Evolutionary conservation across 495 filamentous ascomycete genomes (phyloP).

Genomic region (Neurospora hispaniola): DNA sequence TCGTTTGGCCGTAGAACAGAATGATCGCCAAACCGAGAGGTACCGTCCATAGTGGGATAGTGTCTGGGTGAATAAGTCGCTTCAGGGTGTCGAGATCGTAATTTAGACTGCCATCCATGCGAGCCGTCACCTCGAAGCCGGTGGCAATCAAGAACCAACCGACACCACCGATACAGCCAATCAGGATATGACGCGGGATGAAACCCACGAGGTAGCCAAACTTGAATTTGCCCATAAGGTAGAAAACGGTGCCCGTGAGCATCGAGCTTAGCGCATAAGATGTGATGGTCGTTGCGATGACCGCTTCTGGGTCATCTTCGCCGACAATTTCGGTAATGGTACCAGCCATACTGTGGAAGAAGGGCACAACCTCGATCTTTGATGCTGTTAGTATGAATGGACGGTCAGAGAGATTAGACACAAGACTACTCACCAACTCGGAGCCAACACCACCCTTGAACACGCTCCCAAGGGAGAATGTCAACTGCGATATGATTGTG

Average conservation of each 20-base stretch:
- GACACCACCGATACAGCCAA: slow-evolving; percentile 94
- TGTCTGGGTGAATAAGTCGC: slow-evolving; percentile 59
- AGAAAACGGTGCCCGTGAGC: slow-evolving; percentile 84
- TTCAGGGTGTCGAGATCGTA: slow-evolving; percentile 67
- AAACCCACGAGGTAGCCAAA: slow-evolving; percentile 90
- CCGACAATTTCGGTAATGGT: slow-evolving; percentile 73
- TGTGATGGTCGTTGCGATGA: slow-evolving; percentile 85
- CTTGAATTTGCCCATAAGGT: slow-evolving; percentile 71
- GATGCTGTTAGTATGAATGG: slow-evolving; percentile 3
- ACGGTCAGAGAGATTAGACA: neutral
- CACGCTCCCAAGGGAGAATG: slow-evolving; percentile 81
- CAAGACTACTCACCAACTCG: slow-evolving; percentile 59
- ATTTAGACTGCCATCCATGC: slow-evolving; percentile 71
- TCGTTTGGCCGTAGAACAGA: slow-evolving; percentile 63
- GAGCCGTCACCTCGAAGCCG: slow-evolving; percentile 87
- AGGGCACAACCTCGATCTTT: slow-evolving; percentile 90
- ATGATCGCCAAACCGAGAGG: slow-evolving; percentile 67
- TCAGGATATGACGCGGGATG: slow-evolving; percentile 91
- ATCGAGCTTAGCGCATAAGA: slow-evolving; percentile 87
- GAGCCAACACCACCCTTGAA: slow-evolving; percentile 91
- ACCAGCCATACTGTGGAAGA: slow-evolving; percentile 94
- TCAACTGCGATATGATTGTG: slow-evolving; percentile 85
- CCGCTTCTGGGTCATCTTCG: slow-evolving; percentile 67
- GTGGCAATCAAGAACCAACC: slow-evolving; percentile 93
- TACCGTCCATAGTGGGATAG: slow-evolving; percentile 70